Percentiles rank a stretch among this genome's conserved stretches.
Conservation (phyloP, 2,329 filamentous ascomycete species). For the Tolypocladium ophioglossoides region DNA sequence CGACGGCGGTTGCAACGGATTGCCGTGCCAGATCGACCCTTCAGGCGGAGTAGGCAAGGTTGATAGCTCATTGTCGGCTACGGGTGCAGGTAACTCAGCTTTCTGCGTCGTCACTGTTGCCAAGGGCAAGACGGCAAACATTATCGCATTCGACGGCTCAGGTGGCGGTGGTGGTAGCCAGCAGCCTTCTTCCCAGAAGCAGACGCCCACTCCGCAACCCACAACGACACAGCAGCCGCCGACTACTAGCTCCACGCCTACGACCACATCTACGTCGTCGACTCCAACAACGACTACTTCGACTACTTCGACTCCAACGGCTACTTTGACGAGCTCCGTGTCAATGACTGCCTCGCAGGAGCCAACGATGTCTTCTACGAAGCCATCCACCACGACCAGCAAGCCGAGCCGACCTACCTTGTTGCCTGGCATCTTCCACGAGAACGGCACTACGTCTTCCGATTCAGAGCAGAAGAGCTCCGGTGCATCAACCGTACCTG, state of each 20-base stretch:
- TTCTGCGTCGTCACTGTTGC: slow-evolving; percentile 73
- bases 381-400: slow-evolving; percentile 7
- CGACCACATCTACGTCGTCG: neutral
- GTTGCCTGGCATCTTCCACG: slow-evolving; percentile 41
- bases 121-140: slow-evolving; percentile 53
- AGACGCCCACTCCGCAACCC: neutral
- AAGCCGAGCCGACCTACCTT: slow-evolving; percentile 13
- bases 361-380: neutral
- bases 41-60: slow-evolving; percentile 44
- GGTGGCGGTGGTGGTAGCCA: slow-evolving; percentile 17
- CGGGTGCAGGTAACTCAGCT: slow-evolving; percentile 55
- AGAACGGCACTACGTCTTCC: slow-evolving; percentile 30
- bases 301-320: neutral
- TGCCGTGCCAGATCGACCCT: slow-evolving; percentile 65
- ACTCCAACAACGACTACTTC: neutral
- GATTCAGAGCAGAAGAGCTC: slow-evolving; percentile 2
- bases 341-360: neutral
- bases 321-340: neutral
- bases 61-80: slow-evolving; percentile 38
- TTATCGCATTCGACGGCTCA: slow-evolving; percentile 49
- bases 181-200: slow-evolving; percentile 3
- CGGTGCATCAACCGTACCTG: slow-evolving; percentile 3
- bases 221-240: neutral
- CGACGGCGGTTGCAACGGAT: slow-evolving; percentile 54
- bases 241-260: neutral